A percentile compares a stretch with the other conserved stretches of the same genome.
These are phyloP conservation scores for Hypomontagnella submonticulosa DNA, from an alignment of 495 filamentous ascomycete species.

Conservation along the genomic window DNA sequence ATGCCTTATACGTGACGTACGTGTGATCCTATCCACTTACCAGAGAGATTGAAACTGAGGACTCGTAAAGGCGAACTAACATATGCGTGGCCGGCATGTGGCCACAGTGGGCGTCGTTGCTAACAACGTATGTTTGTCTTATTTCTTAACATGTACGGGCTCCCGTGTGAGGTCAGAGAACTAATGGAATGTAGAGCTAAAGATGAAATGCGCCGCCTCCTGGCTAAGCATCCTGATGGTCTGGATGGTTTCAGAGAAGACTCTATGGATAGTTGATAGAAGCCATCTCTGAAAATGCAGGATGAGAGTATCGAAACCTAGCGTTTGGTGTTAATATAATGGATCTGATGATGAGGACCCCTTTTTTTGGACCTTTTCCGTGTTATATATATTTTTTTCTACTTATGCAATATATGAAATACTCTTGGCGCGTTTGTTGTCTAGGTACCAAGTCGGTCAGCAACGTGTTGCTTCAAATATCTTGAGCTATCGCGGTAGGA, in stretches of 20 bases:
- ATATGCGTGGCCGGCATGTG: slow-evolving; percentile 23
- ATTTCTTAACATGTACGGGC: too few species aligned
- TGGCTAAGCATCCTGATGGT: slow-evolving; percentile 5
- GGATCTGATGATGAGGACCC: neutral
- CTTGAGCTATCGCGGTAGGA: too few species aligned
- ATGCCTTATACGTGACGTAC: slow-evolving; percentile 37
- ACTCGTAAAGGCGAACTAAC: slow-evolving; percentile 15
- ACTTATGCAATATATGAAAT: too few species aligned
- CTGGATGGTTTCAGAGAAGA: neutral
- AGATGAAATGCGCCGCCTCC: slow-evolving; percentile 16
- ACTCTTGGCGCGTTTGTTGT: too few species aligned
- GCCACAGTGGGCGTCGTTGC: slow-evolving; percentile 20
- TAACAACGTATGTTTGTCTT: slow-evolving; percentile 5
- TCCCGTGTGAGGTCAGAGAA: neutral
- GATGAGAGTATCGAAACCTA: neutral
- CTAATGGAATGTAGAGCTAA: slow-evolving; percentile 7
- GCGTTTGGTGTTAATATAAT: neutral
- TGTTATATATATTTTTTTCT: too few species aligned
- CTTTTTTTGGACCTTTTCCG: too few species aligned
- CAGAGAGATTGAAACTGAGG: neutral
- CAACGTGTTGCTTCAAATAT: too few species aligned
- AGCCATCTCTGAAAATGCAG: too few species aligned
- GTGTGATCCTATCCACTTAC: neutral
- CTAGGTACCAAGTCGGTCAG: too few species aligned
- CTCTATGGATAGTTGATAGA: neutral